Evolutionary conservation across 495 filamentous ascomycete genomes (phyloP), one percentile per base, ranked within the genome.

Genomic region (Lasiosphaeria hispida): DNA sequence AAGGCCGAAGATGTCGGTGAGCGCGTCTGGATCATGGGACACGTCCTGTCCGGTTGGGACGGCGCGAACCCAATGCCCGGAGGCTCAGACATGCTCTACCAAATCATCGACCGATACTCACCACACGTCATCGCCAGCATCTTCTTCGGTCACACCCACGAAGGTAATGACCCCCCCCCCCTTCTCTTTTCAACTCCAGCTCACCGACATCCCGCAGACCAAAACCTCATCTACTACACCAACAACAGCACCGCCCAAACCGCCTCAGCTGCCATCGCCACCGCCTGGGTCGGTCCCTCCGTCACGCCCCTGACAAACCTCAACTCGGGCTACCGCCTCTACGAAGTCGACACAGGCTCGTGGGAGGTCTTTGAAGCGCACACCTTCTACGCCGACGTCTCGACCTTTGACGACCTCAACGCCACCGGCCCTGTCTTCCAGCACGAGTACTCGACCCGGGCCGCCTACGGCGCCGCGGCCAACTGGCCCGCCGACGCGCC

Each of bases 61-160:
- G 82, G 78, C 11, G 61, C 66, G 3, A 81, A 80, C 45, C 72
- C 76, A 9, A 62, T 84, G 30, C 74, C 74, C 10, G 76, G 77
- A 19, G 80, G 79, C 0, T 78, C 78, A 1, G 73, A 82, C 45
- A 70, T 81, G 41, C 80, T 81, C 57, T 82, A 83, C 63, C 79
- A 82, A 44, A 83, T 85, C 39, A 72, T 83, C 10, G 79, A 80
- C 55, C 76, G 82, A 18, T 83, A 82, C 66, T 77, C 74, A 6
- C 79, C 81, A 0, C 75, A 81, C 47, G 80, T 82, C 0, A 83
- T 84, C 52, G 79, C 80, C 8, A 77, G 76, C 44, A 66, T 80
- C 8, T 83, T 85, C 66, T 85, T 77, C 54, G 81, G 81, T 7
- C 81, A 84, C 65, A 83, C 79, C 3, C 80, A 84, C 59, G 75